Evolutionary conservation across 768 basidiomycete genomes (phyloP).

Genomic region (Suillus spraguei): DNA sequence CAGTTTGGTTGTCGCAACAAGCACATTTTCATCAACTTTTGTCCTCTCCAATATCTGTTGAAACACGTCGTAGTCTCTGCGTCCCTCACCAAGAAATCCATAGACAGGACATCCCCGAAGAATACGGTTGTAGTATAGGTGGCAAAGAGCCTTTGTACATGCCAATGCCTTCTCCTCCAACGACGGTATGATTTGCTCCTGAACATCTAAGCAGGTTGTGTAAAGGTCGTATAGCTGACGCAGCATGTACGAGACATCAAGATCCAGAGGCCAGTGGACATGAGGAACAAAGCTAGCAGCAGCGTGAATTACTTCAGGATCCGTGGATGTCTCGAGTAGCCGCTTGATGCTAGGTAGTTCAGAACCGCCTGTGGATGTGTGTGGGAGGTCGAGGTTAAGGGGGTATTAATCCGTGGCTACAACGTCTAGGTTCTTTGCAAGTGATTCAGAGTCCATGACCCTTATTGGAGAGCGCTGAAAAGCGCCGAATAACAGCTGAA

Average conservation of each 20-base stretch:
- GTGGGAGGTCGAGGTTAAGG: not conserved
- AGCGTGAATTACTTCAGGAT: slow-evolving; percentile 13
- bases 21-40: too few species aligned
- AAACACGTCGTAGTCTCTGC: too few species aligned
- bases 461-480: not conserved
- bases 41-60: too few species aligned
- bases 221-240: not conserved
- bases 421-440: not conserved
- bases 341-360: slow-evolving; percentile 14
- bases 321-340: slow-evolving; percentile 23
- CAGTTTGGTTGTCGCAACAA: too few species aligned
- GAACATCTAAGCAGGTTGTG: not conserved
- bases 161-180: not conserved
- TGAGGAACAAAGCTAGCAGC: not conserved
- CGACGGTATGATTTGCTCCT: not conserved
- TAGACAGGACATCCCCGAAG: too few species aligned
- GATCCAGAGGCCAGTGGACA: not conserved
- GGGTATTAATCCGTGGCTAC: not conserved
- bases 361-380: not conserved
- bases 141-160: too few species aligned
- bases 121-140: too few species aligned
- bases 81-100: too few species aligned
- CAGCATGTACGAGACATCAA: not conserved
- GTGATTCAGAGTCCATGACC: not conserved
- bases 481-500: not conserved